A percentile compares a stretch with the other conserved stretches of the same genome.
Evolutionary conservation across 371 early-diverging fungal genomes (phyloP).

Genomic region (Lichtheimia hyalospora): DNA sequence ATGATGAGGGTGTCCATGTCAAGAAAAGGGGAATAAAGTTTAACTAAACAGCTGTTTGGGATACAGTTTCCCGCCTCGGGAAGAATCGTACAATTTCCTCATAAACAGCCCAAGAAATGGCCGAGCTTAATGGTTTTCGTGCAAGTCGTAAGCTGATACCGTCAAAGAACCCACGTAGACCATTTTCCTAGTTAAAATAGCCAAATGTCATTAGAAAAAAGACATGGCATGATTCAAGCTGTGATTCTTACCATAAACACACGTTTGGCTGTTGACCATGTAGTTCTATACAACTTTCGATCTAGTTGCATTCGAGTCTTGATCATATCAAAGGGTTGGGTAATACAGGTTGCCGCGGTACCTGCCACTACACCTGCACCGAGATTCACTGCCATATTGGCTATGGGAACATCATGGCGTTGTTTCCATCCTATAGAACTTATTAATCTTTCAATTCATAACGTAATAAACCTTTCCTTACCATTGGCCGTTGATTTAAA

Average conservation of each 20-base stretch:
- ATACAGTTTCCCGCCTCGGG: slow-evolving; percentile 1
- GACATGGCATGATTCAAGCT: neutral
- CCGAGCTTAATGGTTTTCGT: slow-evolving; percentile 87
- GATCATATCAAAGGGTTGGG: slow-evolving; percentile 94
- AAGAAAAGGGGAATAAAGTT: neutral
- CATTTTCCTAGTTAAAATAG: slow-evolving; percentile 58
- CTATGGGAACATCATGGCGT: slow-evolving; percentile 17
- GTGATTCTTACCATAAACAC: slow-evolving; percentile 55
- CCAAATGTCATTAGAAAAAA: neutral
- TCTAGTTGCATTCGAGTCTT: slow-evolving; percentile 92
- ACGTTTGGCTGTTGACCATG: slow-evolving; percentile 61
- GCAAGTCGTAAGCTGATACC: slow-evolving; percentile 85
- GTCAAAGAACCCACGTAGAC: slow-evolving; percentile 76
- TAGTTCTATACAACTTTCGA: slow-evolving; percentile 70
- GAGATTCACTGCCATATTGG: slow-evolving; percentile 43
- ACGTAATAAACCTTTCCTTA: slow-evolving; percentile 17
- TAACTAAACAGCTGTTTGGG: slow-evolving; percentile 5
- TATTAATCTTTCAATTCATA: neutral
- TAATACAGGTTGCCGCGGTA: slow-evolving; percentile 74
- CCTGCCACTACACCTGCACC: slow-evolving; percentile 67
- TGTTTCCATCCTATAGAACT: slow-evolving; percentile 6
- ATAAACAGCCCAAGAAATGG: slow-evolving; percentile 93
- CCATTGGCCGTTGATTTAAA: slow-evolving; percentile 54
- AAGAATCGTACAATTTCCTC: slow-evolving; percentile 71
- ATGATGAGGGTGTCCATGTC: neutral